A percentile compares a stretch with the other conserved stretches of the same genome.
Evolutionary conservation across 1,284 basidiomycete species (phyloP).

Genomic region (Apiotrichum veenhuisii): DNA sequence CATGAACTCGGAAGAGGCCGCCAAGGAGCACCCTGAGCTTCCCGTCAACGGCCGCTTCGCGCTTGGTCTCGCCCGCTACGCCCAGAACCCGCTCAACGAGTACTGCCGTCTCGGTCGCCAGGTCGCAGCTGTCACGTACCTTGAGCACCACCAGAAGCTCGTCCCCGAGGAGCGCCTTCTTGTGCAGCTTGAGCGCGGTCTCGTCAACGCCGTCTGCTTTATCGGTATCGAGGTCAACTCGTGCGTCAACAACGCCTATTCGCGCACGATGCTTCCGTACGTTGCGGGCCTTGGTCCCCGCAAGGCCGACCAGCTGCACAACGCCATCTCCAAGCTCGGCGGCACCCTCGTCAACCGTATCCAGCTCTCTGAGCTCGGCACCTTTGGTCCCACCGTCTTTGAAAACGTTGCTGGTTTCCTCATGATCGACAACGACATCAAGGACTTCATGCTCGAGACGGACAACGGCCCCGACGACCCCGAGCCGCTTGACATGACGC

Average conservation of each 20-base stretch:
- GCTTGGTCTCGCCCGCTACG: conserved; percentile 86
- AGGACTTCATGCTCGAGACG: conserved; percentile 50
- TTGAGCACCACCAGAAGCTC: conserved; percentile 81
- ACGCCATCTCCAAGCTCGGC: conserved; percentile 72
- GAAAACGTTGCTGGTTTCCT: conserved; percentile 88
- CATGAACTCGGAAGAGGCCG: conserved; percentile 82
- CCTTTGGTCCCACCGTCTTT: conserved; percentile 82
- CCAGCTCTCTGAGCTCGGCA: conserved; percentile 67
- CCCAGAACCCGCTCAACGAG: conserved; percentile 90
- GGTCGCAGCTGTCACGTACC: conserved; percentile 72
- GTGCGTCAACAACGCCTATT: conserved; percentile 80
- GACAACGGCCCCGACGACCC: conserved; percentile 60
- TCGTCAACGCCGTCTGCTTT: conserved; percentile 86
- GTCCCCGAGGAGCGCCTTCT: conserved; percentile 70
- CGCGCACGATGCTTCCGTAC: conserved; percentile 81
- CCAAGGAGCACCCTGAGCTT: conserved; percentile 78
- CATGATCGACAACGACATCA: conserved; percentile 70
- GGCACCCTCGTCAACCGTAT: conserved; percentile 71
- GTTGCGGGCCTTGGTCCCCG: conserved; percentile 92
- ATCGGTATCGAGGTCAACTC: conserved; percentile 96
- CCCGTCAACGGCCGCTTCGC: conserved; percentile 86
- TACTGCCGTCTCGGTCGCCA: conserved; percentile 81
- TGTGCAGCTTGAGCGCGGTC: conserved; percentile 72
- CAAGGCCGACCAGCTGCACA: conserved; percentile 82
- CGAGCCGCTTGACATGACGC: conserved; percentile 90